Evolutionary conservation across 2,329 filamentous ascomycete genomes (phyloP).

Genomic region (Aspergillus floridensis): DNA sequence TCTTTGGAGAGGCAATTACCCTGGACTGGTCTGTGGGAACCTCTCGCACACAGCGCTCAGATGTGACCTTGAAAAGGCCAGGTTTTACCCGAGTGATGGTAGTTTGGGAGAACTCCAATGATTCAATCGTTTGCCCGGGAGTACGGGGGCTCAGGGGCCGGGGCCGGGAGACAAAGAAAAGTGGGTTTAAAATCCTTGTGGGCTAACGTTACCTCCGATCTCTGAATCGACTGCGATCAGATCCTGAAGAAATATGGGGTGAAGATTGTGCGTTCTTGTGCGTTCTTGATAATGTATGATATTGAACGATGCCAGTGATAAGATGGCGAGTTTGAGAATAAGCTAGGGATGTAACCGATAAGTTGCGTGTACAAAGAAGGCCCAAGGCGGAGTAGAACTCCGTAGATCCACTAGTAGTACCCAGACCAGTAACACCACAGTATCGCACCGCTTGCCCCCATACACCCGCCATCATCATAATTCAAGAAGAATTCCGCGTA

Average conservation of each 20-base stretch:
- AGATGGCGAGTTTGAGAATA: background rate
- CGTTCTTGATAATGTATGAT: background rate
- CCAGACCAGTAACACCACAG: background rate
- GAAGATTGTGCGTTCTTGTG: too few relatives aligned
- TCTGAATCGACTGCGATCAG: background rate
- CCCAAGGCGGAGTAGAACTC: conserved; percentile 3
- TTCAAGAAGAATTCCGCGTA: background rate
- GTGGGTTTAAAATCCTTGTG: background rate
- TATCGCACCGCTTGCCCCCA: background rate
- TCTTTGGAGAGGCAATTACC: background rate
- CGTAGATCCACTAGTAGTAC: background rate
- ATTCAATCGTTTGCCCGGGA: background rate
- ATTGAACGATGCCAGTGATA: background rate
- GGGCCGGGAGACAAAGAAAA: background rate
- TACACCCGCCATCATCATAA: background rate
- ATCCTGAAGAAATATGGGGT: background rate
- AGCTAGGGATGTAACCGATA: conserved; percentile 5
- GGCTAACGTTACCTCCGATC: background rate
- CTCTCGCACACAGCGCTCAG: background rate
- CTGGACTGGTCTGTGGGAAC: background rate
- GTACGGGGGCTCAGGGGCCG: conserved; percentile 1
- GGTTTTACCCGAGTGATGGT: background rate
- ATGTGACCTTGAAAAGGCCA: background rate
- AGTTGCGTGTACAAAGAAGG: background rate
- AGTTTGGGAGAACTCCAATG: conserved; percentile 3